Evolutionary conservation across 2,329 filamentous ascomycete genomes (phyloP), one percentile per base, ranked within the genome.

Genomic region (Pseudogymnoascus sp.): DNA sequence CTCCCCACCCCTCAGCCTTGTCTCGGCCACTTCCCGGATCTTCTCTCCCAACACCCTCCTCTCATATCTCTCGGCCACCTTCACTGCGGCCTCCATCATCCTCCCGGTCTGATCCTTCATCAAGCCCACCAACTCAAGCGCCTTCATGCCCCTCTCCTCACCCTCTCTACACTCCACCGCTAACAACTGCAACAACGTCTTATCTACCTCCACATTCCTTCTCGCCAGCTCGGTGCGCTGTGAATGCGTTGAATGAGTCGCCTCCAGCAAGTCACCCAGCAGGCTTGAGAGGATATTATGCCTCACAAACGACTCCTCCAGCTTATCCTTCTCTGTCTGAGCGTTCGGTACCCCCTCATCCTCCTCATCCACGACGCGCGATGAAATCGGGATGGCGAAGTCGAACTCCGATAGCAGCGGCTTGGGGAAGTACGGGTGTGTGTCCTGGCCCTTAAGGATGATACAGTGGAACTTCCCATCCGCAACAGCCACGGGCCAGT

Each of bases 401-500:
- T 92, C 90, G 72, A 99, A 99, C 73, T 99, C 94, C 42, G 88
- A 92, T 36, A 99, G 86, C 38, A 97, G 79, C 2, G 91, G 92
- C 8, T 90, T 87, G 9, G 91, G 94, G 77, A 93, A 97, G 78
- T 94, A 97, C 0, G 93, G 92, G 71, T 97, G 91, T 71, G 88
- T 84, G 72, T 99, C 94, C 36, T 89, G 90, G 66, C 94, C 94
- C 77, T 99, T 99, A 72, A 99, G 86, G 69, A 99, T 97, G 76
- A 99, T 97, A 78, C 95, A 99, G 80, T 97, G 93, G 75, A 99
- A 99, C 71, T 89, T 93, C 71, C 89, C 83, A 69, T 92, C 86
- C 2, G 93, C 91, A 1, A 97, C 92, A 0, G 94, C 94, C 33
- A 99, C 91, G 1, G 94, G 94, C 84, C 92, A 99, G 78, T 99